These are phyloP conservation scores for Botrytis galanthina DNA, from an alignment of 2,329 filamentous ascomycete genomes.

Conservation along the genomic window DNA sequence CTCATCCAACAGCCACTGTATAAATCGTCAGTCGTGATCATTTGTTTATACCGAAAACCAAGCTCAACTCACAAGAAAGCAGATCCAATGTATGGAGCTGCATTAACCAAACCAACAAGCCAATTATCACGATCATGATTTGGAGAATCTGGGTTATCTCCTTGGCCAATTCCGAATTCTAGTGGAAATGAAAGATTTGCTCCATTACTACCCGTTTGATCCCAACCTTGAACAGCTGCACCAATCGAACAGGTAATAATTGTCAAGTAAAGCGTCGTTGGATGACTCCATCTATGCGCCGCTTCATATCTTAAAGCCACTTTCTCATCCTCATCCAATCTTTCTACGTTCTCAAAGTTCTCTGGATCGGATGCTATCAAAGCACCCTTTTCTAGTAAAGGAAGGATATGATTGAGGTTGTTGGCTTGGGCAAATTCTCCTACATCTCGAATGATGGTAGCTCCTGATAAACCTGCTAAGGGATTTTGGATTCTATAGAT, in stretches of 20 bases:
- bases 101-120: conserved; percentile 59
- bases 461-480: conserved; percentile 52
- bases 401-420: conserved; percentile 56
- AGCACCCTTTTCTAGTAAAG: conserved; percentile 65
- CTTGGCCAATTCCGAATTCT: conserved; percentile 49
- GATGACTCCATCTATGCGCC: conserved; percentile 66
- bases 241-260: conserved; percentile 66
- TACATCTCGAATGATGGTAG: conserved; percentile 52
- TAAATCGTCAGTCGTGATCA: conserved; percentile 41
- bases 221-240: conserved; percentile 55
- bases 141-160: conserved; percentile 15
- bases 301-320: conserved; percentile 59
- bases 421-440: conserved; percentile 61
- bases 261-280: conserved; percentile 61
- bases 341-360: conserved; percentile 58
- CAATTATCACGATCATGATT: conserved; percentile 38
- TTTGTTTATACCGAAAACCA: conserved; percentile 19
- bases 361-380: conserved; percentile 70
- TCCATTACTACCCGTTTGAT: conserved; percentile 47
- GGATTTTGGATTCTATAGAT: conserved; percentile 45
- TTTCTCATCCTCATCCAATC: conserved; percentile 59
- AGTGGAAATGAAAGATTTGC: conserved; percentile 42
- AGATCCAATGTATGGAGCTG: conserved; percentile 51
- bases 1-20: conserved; percentile 62
- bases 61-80: conserved; percentile 38